Percentiles rank a stretch among this genome's conserved stretches.
Conservation (phyloP, 805 yeast species). For the Ogataea degrootiae region DNA sequence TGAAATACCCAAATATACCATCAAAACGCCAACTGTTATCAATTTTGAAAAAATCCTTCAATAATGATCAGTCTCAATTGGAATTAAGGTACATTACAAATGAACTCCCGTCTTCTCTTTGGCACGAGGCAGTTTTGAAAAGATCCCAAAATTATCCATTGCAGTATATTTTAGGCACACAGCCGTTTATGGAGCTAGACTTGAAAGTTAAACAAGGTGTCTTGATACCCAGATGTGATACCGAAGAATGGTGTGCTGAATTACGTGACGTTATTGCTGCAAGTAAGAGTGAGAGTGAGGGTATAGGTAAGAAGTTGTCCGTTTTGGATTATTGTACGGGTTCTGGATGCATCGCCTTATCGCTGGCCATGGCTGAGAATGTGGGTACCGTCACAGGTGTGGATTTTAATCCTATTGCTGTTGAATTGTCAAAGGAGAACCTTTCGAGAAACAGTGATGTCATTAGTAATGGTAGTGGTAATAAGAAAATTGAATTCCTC, state of each 20-base stretch:
- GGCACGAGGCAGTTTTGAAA: slow-evolving; percentile 47
- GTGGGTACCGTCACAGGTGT: slow-evolving; percentile 33
- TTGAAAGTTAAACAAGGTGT: slow-evolving; percentile 61
- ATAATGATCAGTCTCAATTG: slow-evolving; percentile 37
- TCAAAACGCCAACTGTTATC: slow-evolving; percentile 5
- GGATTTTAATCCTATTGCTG: slow-evolving; percentile 55
- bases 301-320: slow-evolving; percentile 11
- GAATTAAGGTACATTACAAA: slow-evolving; percentile 62
- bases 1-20: not conserved
- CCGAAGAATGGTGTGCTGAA: slow-evolving; percentile 79
- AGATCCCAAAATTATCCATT: slow-evolving; percentile 61
- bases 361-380: slow-evolving; percentile 35
- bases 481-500: slow-evolving; percentile 10
- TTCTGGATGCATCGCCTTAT: slow-evolving; percentile 77
- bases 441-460: slow-evolving; percentile 9
- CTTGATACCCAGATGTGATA: slow-evolving; percentile 89
- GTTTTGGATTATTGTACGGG: slow-evolving; percentile 81
- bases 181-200: slow-evolving; percentile 76
- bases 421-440: slow-evolving; percentile 47
- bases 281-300: not conserved
- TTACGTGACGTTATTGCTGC: slow-evolving; percentile 26
- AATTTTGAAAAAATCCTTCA: slow-evolving; percentile 8
- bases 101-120: slow-evolving; percentile 46
- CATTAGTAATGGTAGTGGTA: not conserved
- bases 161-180: slow-evolving; percentile 79